Evolutionary conservation across 495 filamentous ascomycete genomes (phyloP).

Genomic region (Pyrenopolyporus hunteri): DNA sequence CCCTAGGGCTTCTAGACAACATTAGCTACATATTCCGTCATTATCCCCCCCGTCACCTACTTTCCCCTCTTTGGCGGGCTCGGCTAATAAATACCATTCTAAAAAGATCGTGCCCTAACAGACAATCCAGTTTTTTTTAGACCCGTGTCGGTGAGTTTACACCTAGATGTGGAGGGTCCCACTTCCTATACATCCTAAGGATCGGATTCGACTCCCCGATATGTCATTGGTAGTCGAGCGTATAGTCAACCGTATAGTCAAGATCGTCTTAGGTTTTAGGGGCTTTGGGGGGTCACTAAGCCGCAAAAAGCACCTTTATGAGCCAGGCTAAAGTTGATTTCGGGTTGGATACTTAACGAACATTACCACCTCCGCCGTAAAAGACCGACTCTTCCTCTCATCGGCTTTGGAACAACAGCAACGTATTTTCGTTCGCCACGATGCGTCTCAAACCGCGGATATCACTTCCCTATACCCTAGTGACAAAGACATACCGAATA

Average conservation of each 20-base stretch:
- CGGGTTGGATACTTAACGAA: background rate
- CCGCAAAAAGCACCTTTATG: background rate
- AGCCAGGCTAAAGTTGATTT: background rate
- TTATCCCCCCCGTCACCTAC: background rate
- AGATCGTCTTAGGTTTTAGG: background rate
- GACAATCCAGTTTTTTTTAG: background rate
- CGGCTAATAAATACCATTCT: constrained; percentile 6
- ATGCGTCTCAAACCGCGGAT: background rate
- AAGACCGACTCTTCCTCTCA: background rate
- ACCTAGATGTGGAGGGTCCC: constrained; percentile 20
- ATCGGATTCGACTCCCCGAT: constrained; percentile 1
- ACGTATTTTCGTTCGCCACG: constrained; percentile 7
- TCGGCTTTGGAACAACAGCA: background rate
- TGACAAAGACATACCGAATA: background rate
- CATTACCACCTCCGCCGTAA: background rate
- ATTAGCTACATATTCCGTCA: constrained; percentile 8
- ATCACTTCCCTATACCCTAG: background rate
- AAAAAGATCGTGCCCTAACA: constrained; percentile 3
- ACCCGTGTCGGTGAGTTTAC: constrained; percentile 16
- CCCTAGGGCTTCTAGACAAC: background rate
- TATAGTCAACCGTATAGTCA: too few relatives aligned
- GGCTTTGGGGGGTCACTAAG: background rate
- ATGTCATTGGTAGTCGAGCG: constrained; percentile 12
- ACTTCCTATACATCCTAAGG: background rate
- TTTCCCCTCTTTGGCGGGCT: background rate